A percentile compares a stretch with the other conserved stretches of the same genome.
These are phyloP conservation scores for Alternaria rosae DNA, from an alignment of 2,329 filamentous ascomycete species.

Conservation along the genomic window DNA sequence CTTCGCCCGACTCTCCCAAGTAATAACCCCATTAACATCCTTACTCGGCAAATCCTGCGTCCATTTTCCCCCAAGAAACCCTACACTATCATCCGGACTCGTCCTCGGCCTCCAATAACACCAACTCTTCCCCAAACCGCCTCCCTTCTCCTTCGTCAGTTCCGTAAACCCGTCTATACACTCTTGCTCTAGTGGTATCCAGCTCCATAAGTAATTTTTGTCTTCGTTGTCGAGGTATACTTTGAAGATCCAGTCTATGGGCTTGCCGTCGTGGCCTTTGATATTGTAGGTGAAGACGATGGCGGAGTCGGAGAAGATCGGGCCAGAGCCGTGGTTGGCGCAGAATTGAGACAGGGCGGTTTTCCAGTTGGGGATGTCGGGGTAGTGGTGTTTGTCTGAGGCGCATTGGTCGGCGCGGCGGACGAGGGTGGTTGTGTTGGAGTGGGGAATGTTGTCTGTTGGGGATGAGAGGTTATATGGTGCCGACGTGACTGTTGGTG, in stretches of 20 bases:
- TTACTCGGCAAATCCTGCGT: background rate
- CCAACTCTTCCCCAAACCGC: background rate
- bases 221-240: background rate
- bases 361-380: background rate
- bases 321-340: background rate
- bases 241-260: constrained; percentile 10
- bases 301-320: background rate
- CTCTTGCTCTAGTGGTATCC: background rate
- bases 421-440: background rate
- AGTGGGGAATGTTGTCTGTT: too few species aligned
- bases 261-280: background rate
- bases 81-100: background rate
- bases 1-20: constrained; percentile 7
- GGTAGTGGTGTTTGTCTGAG: background rate
- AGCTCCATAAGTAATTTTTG: background rate
- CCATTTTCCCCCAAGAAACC: background rate
- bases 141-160: background rate
- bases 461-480: background rate
- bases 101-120: background rate
- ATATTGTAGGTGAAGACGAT: background rate
- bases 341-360: background rate
- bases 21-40: background rate
- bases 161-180: background rate
- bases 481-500: background rate
- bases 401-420: background rate